Evolutionary conservation across 73 alveolate species (phyloP), one percentile per base, ranked within the genome.

Genomic region (Halteria grandinella): DNA sequence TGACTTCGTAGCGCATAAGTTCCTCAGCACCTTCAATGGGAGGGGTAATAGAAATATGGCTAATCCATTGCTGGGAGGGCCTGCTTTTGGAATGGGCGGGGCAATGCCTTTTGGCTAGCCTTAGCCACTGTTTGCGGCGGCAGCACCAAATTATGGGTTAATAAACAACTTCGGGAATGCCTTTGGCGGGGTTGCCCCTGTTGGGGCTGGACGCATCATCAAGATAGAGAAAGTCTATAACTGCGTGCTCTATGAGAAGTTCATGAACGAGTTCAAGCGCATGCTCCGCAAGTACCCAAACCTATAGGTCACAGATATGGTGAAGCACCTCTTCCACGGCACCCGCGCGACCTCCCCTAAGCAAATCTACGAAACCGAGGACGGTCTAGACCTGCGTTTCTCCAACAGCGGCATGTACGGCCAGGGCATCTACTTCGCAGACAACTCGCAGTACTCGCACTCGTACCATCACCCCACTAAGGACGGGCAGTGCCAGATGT

Each of bases 251-350:
- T 44, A 18, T 66, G 63, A 40, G 53, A 66, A 27, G 52, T 66
- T 66, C 53, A 25, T 44, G 14, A 47, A 24, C 32, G 80, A 66
- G 31, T 44, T 66, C 17, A 66, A 66, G 32, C 5, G 80, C 17
- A 7, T 66, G 36, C 12, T 27, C 18, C 40, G 28, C 14, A 44
- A 66, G 37, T 66, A 66, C 34, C 80, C 80, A 24, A 1, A 43
- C 29, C 25, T 28, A 24, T 12, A 8, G 23, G 15, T 44, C 20
- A 11, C 29, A 20, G 66, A 66, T 44, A 43, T 66, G 54, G 23
- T 66, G 66, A 70, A 81, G 55, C 75, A 28, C 29, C 41, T 71
- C 14, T 81, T 70, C 69, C 91, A 81, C 34, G 91, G 91, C 0
- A 71, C 82, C 1, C 54, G 69, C 15, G 15, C 21, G n/a, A 57